These are phyloP conservation scores for Carallia pectinifolia DNA, from an alignment of 345 rosid genomes.

Conservation along the genomic window DNA sequence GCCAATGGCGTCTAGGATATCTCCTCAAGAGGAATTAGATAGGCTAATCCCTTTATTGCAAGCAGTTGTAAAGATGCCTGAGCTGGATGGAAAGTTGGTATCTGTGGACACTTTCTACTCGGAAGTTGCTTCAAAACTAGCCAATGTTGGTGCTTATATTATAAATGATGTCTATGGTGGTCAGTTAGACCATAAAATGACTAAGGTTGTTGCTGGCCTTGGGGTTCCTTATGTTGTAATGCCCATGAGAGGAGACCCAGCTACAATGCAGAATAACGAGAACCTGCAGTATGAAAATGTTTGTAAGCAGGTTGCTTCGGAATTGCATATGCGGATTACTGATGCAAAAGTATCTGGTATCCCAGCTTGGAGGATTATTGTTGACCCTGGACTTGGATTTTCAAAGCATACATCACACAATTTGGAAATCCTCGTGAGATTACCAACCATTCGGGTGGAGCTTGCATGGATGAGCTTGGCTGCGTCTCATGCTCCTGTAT, in stretches of 20 bases:
- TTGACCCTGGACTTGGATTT: conserved; percentile 92
- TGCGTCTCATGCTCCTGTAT: conserved; percentile 63
- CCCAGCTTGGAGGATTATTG: conserved; percentile 88
- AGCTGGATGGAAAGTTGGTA: conserved; percentile 74
- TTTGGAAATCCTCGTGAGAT: conserved; percentile 60
- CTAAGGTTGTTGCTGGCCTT: conserved; percentile 58
- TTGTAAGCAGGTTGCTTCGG: conserved; percentile 68
- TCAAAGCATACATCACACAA: conserved; percentile 72
- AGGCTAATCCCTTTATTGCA: conserved; percentile 71
- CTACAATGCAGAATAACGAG: conserved; percentile 22
- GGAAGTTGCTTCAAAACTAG: conserved; percentile 78
- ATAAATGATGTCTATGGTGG: conserved; percentile 90
- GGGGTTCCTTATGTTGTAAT: conserved; percentile 72
- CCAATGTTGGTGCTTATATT: conserved; percentile 74
- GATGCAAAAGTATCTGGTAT: conserved; percentile 76
- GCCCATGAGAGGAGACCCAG: conserved; percentile 98
- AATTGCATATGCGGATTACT: conserved; percentile 48
- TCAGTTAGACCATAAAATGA: conserved; percentile 65
- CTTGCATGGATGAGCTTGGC: conserved; percentile 67
- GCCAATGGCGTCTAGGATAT: conserved; percentile 67
- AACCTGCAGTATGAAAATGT: conserved; percentile 25
- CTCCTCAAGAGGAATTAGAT: conserved; percentile 67
- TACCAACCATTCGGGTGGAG: conserved; percentile 57
- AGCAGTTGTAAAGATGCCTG: conserved; percentile 68
- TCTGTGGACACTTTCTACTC: conserved; percentile 88